Base-by-base conservation (phyloP, 345 rosid genomes). In the Salix arbutifolia region DNA sequence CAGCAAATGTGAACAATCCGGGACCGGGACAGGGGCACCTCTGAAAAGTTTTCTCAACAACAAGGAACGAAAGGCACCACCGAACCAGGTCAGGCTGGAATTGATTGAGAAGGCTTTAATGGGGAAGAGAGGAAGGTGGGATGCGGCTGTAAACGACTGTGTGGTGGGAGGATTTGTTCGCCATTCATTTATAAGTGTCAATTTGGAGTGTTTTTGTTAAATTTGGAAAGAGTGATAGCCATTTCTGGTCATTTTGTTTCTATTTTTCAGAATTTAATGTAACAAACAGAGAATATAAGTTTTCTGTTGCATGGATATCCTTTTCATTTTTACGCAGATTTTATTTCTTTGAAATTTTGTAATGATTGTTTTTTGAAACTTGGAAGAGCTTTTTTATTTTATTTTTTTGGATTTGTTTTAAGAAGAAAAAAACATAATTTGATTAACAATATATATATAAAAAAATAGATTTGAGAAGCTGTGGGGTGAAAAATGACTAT, bases 171-270 rank as follows among this genome's bases (percentile, higher is more conserved):
- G 62, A 30, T 56, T 25, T 60, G 3, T 28, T 50, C 69, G 18
- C 31, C 38, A 65, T 71, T 62, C 75, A 13, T 73, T 77, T 77
- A 25, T 77, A 77, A 77, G 78, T 30, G 46, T 65, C 69, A 28
- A 0, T 14, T 12, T 6, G 8, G 40, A 23, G 11, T 6, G 1
- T 42, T 40, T 28, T 5, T 25, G 69, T 69, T 79, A 79, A 67
- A 61, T 73, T 69, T 74, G 82, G 81, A 60, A 60, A 14, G 1
- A 4, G 31, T 3, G 13, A 3, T 33, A 14, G 50, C 65, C 65
- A 28, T 12, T 56, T 72, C 35, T 53, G 65, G 65, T 11, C 48
- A 60, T 31, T 60, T 69, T 40, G 10, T 67, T 23, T 46, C 71
- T 67, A 75, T 66, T 75, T 66, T 16, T 5, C 16, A 37, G 50